Percentiles rank a stretch among this genome's conserved stretches.
Conservation (phyloP, 2,329 filamentous ascomycete species). For the Ascochyta fabae region DNA sequence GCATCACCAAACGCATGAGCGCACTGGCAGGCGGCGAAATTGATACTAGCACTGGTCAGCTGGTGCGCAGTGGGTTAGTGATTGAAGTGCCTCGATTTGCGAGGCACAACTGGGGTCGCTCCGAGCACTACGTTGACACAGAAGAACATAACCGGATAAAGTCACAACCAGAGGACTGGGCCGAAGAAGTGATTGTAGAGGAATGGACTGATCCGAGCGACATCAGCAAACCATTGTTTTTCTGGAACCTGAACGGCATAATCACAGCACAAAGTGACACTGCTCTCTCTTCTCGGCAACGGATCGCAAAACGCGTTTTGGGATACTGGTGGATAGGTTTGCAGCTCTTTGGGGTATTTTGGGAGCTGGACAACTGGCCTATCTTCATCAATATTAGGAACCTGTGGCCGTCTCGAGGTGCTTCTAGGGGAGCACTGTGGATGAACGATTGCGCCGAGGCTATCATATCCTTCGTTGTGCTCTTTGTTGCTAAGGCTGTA, state of each 20-base stretch:
- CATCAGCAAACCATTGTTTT: slow-evolving; percentile 57
- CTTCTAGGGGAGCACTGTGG: not conserved
- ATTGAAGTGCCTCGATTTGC: slow-evolving; percentile 47
- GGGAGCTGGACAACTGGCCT: slow-evolving; percentile 43
- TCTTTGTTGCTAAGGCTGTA: slow-evolving; percentile 2
- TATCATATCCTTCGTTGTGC: slow-evolving; percentile 3
- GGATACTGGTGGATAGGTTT: slow-evolving; percentile 26
- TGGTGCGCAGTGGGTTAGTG: slow-evolving; percentile 23
- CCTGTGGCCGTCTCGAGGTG: not conserved
- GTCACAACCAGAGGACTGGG: slow-evolving; percentile 17
- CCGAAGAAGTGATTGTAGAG: slow-evolving; percentile 51
- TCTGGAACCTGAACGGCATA: slow-evolving; percentile 58
- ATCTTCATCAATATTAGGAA: slow-evolving; percentile 23
- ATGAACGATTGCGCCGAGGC: slow-evolving; percentile 1
- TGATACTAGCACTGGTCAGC: not conserved
- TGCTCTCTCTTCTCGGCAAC: not conserved
- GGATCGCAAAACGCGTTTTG: slow-evolving; percentile 5
- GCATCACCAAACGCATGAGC: slow-evolving; percentile 11
- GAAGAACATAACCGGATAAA: not conserved
- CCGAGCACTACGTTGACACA: slow-evolving; percentile 21
- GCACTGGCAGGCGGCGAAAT: slow-evolving; percentile 18
- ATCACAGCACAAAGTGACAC: slow-evolving; percentile 1
- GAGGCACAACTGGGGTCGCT: slow-evolving; percentile 58
- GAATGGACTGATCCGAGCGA: slow-evolving; percentile 58
- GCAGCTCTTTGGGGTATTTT: slow-evolving; percentile 37